These are phyloP conservation scores for Ceratobasidium sp. DNA, from an alignment of 1,284 basidiomycete genomes.

Conservation along the genomic window DNA sequence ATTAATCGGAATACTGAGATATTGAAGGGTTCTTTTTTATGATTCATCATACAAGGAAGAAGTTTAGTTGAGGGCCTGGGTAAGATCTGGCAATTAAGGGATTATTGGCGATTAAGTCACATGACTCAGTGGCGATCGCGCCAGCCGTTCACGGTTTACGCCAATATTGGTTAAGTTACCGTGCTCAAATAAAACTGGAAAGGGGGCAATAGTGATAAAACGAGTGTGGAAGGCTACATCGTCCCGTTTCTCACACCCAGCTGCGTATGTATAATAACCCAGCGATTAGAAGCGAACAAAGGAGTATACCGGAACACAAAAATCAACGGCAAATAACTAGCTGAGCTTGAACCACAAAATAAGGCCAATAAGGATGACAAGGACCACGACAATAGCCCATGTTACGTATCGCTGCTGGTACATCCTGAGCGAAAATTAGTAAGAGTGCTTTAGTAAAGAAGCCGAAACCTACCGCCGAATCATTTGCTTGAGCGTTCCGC, in stretches of 20 bases:
- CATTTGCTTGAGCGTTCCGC: slow-evolving; percentile 72
- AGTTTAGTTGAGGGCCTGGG: too few relatives aligned
- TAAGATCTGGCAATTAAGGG: too few relatives aligned
- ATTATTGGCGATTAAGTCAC: not conserved
- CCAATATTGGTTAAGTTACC: not conserved
- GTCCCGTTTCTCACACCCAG: slow-evolving; percentile 8
- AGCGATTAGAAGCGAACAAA: slow-evolving; percentile 21
- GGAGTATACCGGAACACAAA: slow-evolving; percentile 1
- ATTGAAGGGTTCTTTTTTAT: too few relatives aligned
- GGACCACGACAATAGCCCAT: slow-evolving; percentile 50
- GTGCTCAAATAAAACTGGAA: slow-evolving; percentile 16
- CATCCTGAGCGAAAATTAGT: slow-evolving; percentile 48
- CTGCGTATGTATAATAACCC: slow-evolving; percentile 18
- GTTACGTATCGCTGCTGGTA: slow-evolving; percentile 51
- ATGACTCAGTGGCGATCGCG: not conserved
- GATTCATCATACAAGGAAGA: not conserved
- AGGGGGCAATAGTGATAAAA: slow-evolving; percentile 21
- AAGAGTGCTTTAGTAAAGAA: not conserved
- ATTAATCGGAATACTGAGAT: not conserved
- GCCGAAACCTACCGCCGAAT: slow-evolving; percentile 66
- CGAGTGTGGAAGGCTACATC: slow-evolving; percentile 38
- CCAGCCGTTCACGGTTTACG: not conserved
- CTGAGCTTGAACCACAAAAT: slow-evolving; percentile 52
- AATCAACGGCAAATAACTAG: slow-evolving; percentile 28
- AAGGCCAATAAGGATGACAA: slow-evolving; percentile 50